Evolutionary conservation across 75 land plant genomes (phyloP), one percentile per base, ranked within the genome.

Genomic region (Pseudotsuga menziesii): DNA sequence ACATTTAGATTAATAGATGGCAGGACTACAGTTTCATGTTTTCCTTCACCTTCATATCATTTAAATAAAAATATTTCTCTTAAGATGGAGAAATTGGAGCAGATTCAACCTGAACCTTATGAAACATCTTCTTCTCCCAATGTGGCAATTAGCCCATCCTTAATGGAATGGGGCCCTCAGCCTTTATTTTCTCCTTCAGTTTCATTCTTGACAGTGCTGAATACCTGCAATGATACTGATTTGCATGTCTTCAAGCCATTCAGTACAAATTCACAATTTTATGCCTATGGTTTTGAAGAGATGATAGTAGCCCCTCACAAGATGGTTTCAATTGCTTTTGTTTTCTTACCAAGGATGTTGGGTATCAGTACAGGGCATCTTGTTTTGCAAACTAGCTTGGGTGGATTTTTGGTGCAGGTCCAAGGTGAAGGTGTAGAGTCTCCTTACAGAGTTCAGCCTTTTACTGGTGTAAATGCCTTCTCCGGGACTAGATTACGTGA

Each of bases 311-410:
- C 77, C 32, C 98, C 98, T 77, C 92, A 91, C 36, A 82, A 89
- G 78, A 70, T 76, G 64, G 83, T 85, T 58, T 83, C 84, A 44
- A 73, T 95, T 55, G 78, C 84, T 84, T 85, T 95, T 67, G 79
- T 93, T 19, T 95, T 87, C 82, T 81, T 91, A 39, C 98, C 96
- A 36, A 82, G 78, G 79, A 60, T 22, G 78, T 54, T 91, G 70
- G 98, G 96, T 60, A 20, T 77, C 36, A 86, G 88, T 11, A 82
- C 85, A 23, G 87, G 90, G 23, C 82, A 89, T 22, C 41, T 95
- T 23, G 71, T 89, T 72, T 76, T 95, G 78, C 91, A 95, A 74
- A 95, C 98, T 76, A 91, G 83, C 67, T 72, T 61, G 60, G 96
- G 96, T 44, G 96, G 92, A 66, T 93, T 93, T 59, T 52, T 91